Evolutionary conservation across 1,284 basidiomycete species (phyloP), one percentile per base, ranked within the genome.

Genomic region (Pisolithus thermaeus): DNA sequence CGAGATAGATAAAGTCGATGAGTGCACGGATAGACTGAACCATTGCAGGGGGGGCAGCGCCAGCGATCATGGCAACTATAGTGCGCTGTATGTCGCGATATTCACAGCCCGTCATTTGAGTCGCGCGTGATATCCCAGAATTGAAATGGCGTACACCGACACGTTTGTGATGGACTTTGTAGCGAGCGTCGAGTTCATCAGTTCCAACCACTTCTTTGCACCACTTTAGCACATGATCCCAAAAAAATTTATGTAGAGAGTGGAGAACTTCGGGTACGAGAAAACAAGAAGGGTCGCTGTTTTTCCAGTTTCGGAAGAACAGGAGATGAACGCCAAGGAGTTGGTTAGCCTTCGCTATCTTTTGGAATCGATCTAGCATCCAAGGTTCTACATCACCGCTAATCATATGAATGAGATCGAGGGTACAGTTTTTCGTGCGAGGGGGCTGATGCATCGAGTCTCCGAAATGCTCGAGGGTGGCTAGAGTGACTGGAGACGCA

Each of bases 1-100:
- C 37, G 5, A 22, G 44, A 37, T 51, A 51, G 16, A 51, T 47
- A 7, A 47, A 51, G 14, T 51, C 44, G 16, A 51, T 39, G 22
- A 51, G 35, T 20, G 45, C 32, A 7, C 20, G 18, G 4, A 51
- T 40, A 4, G 37, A 16, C 11, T 7, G 4, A 18, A 51, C 39
- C 8, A 46, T 38, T 16, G 7, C 36, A 40, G 43, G 43, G 7
- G 28, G 16, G 11, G 23, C 27, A 6, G 27, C 22, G 14, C 50
- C 50, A 11, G 36, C 27, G 22, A 51, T 27, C 11, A 25, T 51
- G 7, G 37, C 35, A 6, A 47, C 50, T 14, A 51, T 41, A 22
- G 36, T 51, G n/a, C 18, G 27, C 36, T 51, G 43, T 7, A 51
- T 51, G 25, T 51, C 50, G 3, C 37, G 8, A 23, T 49, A 22